Evolutionary conservation across 305 asterid genomes (phyloP).

Genomic region (Fraxinus platypoda): DNA sequence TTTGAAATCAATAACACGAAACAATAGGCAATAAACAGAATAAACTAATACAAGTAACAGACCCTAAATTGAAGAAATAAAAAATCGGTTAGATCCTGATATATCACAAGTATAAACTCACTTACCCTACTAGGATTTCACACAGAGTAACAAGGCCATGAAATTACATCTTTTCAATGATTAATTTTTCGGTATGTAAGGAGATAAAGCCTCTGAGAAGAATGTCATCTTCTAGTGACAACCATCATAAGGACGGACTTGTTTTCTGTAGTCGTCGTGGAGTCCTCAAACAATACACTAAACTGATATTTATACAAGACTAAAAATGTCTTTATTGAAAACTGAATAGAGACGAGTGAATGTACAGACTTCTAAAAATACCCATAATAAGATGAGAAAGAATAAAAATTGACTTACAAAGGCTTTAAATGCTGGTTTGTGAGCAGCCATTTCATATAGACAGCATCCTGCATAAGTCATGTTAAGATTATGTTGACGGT

Average conservation of each 20-base stretch:
- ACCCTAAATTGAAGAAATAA: background rate
- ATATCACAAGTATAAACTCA: background rate
- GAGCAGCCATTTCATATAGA: constrained; percentile 88
- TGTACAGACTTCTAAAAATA: background rate
- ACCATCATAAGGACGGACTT: background rate
- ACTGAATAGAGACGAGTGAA: background rate
- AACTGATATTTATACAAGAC: background rate
- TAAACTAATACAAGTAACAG: background rate
- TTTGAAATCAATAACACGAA: constrained; percentile 6
- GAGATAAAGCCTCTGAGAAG: background rate
- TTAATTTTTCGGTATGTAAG: background rate
- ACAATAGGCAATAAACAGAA: constrained; percentile 1
- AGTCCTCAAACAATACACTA: background rate
- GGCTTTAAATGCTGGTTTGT: constrained; percentile 90
- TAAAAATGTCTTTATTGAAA: background rate
- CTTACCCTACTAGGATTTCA: background rate
- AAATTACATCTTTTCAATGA: background rate
- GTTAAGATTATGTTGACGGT: background rate
- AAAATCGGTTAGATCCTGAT: background rate
- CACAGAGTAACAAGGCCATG: background rate
- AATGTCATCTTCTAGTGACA: background rate
- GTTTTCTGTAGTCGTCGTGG: background rate
- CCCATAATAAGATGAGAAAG: background rate
- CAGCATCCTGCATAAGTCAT: constrained; percentile 71
- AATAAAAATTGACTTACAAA: constrained; percentile 61